These are phyloP conservation scores for Botryotinia globosa DNA, from an alignment of 2,329 filamentous ascomycete species.

Conservation along the genomic window DNA sequence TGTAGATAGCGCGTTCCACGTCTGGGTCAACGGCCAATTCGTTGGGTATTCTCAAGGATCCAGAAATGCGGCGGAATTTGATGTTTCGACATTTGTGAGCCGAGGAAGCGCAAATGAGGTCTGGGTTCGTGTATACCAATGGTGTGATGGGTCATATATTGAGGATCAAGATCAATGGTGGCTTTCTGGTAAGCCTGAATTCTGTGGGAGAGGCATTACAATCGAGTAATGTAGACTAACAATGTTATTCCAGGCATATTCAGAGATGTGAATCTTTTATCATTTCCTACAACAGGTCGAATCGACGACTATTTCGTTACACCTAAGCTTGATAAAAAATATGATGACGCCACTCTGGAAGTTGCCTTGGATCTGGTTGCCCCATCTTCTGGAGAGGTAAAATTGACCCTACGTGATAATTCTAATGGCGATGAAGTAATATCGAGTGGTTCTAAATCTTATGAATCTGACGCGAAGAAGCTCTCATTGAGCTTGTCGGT, in stretches of 20 bases:
- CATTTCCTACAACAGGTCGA: constrained; percentile 49
- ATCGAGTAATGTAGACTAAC: background rate
- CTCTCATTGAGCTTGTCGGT: constrained; percentile 37
- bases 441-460: background rate
- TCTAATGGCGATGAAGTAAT: constrained; percentile 10
- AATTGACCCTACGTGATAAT: constrained; percentile 22
- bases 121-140: constrained; percentile 66
- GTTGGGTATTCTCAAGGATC: constrained; percentile 68
- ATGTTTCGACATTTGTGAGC: constrained; percentile 54
- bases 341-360: constrained; percentile 45
- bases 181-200: constrained; percentile 49
- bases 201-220: background rate
- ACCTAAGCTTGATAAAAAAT: constrained; percentile 51
- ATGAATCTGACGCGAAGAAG: background rate
- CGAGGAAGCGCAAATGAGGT: constrained; percentile 51
- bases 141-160: constrained; percentile 66
- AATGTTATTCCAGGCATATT: constrained; percentile 51
- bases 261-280: constrained; percentile 61
- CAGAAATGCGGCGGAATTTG: constrained; percentile 68
- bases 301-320: constrained; percentile 60
- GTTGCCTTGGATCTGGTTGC: constrained; percentile 17
- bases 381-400: constrained; percentile 8
- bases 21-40: constrained; percentile 63
- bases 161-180: constrained; percentile 69
- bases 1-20: constrained; percentile 68